These are phyloP conservation scores for Naganishia kalamii DNA, from an alignment of 768 basidiomycete species.

Conservation along the genomic window DNA sequence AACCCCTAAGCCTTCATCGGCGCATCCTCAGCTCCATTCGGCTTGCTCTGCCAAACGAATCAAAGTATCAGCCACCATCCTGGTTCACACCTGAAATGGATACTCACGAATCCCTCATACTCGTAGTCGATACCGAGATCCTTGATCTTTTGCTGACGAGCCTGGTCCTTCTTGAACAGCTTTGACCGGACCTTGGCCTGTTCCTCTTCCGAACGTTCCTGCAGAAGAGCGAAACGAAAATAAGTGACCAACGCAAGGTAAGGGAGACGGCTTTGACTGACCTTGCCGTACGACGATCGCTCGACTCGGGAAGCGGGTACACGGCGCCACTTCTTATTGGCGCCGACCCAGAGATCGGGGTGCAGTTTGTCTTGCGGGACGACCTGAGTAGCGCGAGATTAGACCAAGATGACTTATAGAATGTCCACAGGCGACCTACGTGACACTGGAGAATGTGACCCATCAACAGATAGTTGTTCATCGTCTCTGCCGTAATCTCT, in stretches of 20 bases:
- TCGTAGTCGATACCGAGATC: constrained; percentile 82
- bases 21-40: constrained; percentile 4
- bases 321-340: constrained; percentile 79
- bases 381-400: constrained; percentile 49
- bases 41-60: background rate
- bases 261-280: constrained; percentile 36
- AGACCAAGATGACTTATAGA: background rate
- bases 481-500: constrained; percentile 91
- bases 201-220: constrained; percentile 71
- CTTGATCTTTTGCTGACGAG: constrained; percentile 69
- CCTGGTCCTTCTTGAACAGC: constrained; percentile 67
- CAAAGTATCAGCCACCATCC: background rate
- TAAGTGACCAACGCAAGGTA: background rate
- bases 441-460: constrained; percentile 87
- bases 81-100: background rate
- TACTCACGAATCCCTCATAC: constrained; percentile 54
- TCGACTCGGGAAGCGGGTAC: constrained; percentile 69
- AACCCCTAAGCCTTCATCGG: constrained; percentile 7
- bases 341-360: constrained; percentile 92
- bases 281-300: constrained; percentile 75
- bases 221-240: constrained; percentile 6
- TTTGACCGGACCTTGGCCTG: constrained; percentile 61
- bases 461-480: constrained; percentile 96
- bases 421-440: constrained; percentile 28
- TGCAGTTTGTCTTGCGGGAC: constrained; percentile 86